These are phyloP conservation scores for Saturnispora kantuleensis DNA, from an alignment of 805 yeast genomes.

Conservation along the genomic window DNA sequence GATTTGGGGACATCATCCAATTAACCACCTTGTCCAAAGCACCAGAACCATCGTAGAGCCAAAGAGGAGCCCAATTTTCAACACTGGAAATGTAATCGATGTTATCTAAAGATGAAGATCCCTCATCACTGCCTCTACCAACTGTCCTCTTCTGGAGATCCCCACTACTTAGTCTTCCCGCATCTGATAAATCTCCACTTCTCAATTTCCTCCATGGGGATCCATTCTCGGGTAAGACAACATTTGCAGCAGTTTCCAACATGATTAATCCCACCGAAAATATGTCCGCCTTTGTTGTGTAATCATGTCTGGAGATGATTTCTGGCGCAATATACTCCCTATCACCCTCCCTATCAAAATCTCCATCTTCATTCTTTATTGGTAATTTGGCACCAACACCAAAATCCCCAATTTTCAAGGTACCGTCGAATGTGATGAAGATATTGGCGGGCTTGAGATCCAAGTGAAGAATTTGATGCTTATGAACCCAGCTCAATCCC, in stretches of 20 bases:
- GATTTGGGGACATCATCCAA: constrained; percentile 85
- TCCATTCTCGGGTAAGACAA: constrained; percentile 91
- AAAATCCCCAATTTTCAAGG: constrained; percentile 89
- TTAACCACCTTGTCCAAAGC: constrained; percentile 71
- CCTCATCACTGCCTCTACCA: not conserved
- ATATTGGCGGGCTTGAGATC: constrained; percentile 95
- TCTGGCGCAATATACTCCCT: constrained; percentile 98
- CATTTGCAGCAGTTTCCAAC: constrained; percentile 93
- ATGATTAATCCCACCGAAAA: constrained; percentile 90
- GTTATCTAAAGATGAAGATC: not conserved
- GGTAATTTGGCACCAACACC: constrained; percentile 88
- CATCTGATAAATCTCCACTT: constrained; percentile 92
- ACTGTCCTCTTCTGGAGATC: constrained; percentile 32
- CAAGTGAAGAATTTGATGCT: constrained; percentile 66
- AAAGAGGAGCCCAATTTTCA: constrained; percentile 67
- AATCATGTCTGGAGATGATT: constrained; percentile 68
- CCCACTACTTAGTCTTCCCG: constrained; percentile 73
- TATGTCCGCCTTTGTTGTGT: constrained; percentile 88
- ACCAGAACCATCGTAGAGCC: constrained; percentile 61
- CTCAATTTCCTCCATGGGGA: constrained; percentile 92
- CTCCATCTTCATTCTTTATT: constrained; percentile 34
- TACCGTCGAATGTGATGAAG: constrained; percentile 89
- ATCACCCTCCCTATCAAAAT: constrained; percentile 91
- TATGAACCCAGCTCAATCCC: constrained; percentile 77
- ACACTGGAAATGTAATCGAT: constrained; percentile 1